These are phyloP conservation scores for Mediolabrus comicus DNA, from an alignment of 108 stramenopile genomes.

Conservation along the genomic window DNA sequence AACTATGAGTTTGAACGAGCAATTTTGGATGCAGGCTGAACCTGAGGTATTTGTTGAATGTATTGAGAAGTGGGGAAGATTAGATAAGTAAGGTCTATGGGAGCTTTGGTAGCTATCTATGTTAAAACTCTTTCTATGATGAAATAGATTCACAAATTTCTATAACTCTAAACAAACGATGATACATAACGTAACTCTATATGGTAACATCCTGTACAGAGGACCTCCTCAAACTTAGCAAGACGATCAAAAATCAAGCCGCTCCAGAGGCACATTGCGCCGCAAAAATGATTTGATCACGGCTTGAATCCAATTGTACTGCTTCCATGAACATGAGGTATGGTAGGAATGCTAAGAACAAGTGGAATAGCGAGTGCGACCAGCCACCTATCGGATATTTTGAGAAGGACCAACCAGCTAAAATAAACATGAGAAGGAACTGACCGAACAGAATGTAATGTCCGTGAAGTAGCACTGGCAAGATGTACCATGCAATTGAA, in stretches of 20 bases:
- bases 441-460: conserved; percentile 15
- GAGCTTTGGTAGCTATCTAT: not conserved
- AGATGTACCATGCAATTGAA: conserved; percentile 55
- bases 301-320: conserved; percentile 14
- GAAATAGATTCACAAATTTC: not conserved
- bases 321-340: conserved; percentile 30
- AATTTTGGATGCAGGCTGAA: conserved; percentile 64
- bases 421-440: conserved; percentile 27
- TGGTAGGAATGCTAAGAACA: conserved; percentile 49
- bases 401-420: conserved; percentile 34
- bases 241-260: conserved; percentile 2
- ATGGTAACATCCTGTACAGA: not conserved
- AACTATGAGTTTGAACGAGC: conserved; percentile 48
- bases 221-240: not conserved
- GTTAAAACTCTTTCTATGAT: not conserved
- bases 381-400: conserved; percentile 79
- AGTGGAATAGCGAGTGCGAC: conserved; percentile 75
- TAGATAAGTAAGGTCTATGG: not conserved
- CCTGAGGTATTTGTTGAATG: conserved; percentile 78
- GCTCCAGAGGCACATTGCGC: conserved; percentile 25
- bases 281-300: conserved; percentile 23
- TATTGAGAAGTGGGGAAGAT: conserved; percentile 61
- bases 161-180: not conserved
- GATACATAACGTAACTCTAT: not conserved
- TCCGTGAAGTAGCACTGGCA: conserved; percentile 57